Evolutionary conservation across 805 yeast genomes (phyloP), one percentile per base, ranked within the genome.

Genomic region (Myxozyma kluyveri): DNA sequence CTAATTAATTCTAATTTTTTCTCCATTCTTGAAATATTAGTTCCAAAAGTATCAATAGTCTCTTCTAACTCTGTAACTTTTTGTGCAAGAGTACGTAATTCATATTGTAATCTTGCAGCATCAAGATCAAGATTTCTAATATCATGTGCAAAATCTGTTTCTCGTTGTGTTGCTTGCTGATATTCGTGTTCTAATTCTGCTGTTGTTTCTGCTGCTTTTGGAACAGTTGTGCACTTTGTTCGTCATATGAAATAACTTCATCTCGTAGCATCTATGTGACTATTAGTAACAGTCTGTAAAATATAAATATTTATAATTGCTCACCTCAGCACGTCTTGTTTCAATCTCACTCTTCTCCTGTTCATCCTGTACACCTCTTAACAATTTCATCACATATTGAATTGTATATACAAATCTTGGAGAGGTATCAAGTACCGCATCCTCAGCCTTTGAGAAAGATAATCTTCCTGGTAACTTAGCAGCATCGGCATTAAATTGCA

Each of bases 1-100:
- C 33, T 14, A 14, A 9, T 14, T 9, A 9, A 9, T 29, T 14
- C 12, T 23, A 64, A 52, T 3, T 68, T 60, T 9, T 37, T 19
- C 32, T 74, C 77, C 42, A 75, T 53, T 3, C 56, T 47, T 19
- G 60, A 67, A 33, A 75, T 72, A 57, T 72, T 71, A 17, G 61
- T 40, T 7, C 65, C 69, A 66, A 80, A 79, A 33, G 73, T 65
- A 42, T 73, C 69, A 49, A 80, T 74, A 41, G 82, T 75, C 24
- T 81, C 82, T 60, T 83, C 86, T 5, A 84, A 83, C 60, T 86
- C 93, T 40, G 79, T 75, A 42, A 86, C 75, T 59, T 84, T 81
- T 21, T 78, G 75, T 29, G 75, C 75, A 27, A 86, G 66, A 38
- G 82, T 69, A 19, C 85, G 68, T 41, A 82, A 70, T 63, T 86